Evolutionary conservation across 1,139 yeast genomes (phyloP).

Genomic region (Candida albicans): DNA sequence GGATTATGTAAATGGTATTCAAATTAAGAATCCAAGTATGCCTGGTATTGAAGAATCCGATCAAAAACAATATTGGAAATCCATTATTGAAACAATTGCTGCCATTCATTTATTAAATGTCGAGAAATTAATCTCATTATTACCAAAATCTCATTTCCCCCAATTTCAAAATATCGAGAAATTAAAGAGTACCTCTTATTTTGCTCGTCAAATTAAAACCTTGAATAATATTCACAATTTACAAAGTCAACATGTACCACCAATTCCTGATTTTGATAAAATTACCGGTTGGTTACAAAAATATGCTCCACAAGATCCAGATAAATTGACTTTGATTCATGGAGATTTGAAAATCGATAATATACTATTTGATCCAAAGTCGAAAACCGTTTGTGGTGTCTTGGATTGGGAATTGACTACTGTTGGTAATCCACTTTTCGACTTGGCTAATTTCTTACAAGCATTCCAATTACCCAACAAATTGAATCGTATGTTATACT

Average conservation of each 20-base stretch:
- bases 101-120: slow-evolving; percentile 57
- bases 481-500: slow-evolving; percentile 29
- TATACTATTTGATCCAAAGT: slow-evolving; percentile 52
- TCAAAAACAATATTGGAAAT: slow-evolving; percentile 42
- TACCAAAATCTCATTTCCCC: slow-evolving; percentile 50
- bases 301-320: slow-evolving; percentile 50
- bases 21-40: slow-evolving; percentile 57
- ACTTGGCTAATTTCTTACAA: slow-evolving; percentile 60
- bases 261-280: slow-evolving; percentile 50
- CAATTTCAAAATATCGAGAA: slow-evolving; percentile 36
- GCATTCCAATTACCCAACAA: slow-evolving; percentile 51
- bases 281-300: slow-evolving; percentile 44
- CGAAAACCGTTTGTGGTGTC: slow-evolving; percentile 54
- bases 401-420: slow-evolving; percentile 73
- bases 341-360: slow-evolving; percentile 73
- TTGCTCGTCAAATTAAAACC: slow-evolving; percentile 56
- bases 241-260: slow-evolving; percentile 53
- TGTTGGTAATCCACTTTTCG: slow-evolving; percentile 66
- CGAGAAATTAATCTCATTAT: slow-evolving; percentile 38
- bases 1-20: slow-evolving; percentile 62
- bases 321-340: slow-evolving; percentile 51
- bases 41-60: slow-evolving; percentile 31
- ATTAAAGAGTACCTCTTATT: slow-evolving; percentile 38
- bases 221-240: slow-evolving; percentile 46
- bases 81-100: slow-evolving; percentile 52